These are phyloP conservation scores for Clavariopsis aquatica DNA, from an alignment of 495 filamentous ascomycete species.

Conservation along the genomic window DNA sequence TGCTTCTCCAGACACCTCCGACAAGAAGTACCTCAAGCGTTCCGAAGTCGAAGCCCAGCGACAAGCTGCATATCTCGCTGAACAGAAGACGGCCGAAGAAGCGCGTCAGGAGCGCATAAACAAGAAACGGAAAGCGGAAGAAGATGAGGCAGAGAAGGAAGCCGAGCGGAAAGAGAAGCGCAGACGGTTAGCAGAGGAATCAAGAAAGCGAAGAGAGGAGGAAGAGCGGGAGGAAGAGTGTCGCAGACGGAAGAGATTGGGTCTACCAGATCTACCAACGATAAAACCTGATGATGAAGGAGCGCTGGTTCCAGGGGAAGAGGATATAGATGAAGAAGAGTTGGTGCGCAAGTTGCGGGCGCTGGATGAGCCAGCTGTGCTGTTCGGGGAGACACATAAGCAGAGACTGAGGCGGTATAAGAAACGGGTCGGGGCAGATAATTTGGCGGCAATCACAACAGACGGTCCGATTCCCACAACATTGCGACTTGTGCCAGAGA, in stretches of 20 bases:
- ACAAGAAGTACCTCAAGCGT: conserved; percentile 84
- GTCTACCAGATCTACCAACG: conserved; percentile 71
- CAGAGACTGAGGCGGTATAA: conserved; percentile 69
- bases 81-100: conserved; percentile 68
- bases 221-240: conserved; percentile 62
- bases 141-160: conserved; percentile 72
- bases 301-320: conserved; percentile 50
- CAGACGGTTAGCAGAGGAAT: conserved; percentile 77
- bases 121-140: conserved; percentile 86
- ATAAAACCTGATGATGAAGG: conserved; percentile 49
- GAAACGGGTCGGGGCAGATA: conserved; percentile 55
- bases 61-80: conserved; percentile 73
- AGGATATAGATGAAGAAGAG: conserved; percentile 73
- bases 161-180: conserved; percentile 77
- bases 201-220: conserved; percentile 65
- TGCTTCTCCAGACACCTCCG: conserved; percentile 28
- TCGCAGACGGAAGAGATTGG: conserved; percentile 57
- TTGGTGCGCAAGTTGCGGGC: conserved; percentile 66
- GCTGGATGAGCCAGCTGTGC: conserved; percentile 66
- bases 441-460: conserved; percentile 49
- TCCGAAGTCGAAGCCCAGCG: conserved; percentile 84
- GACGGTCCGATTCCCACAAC: conserved; percentile 68
- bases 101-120: conserved; percentile 66
- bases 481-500: conserved; percentile 72
- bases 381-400: conserved; percentile 85